Evolutionary conservation across 2,329 filamentous ascomycete species (phyloP).

Genomic region (Fusarium goolgardi): DNA sequence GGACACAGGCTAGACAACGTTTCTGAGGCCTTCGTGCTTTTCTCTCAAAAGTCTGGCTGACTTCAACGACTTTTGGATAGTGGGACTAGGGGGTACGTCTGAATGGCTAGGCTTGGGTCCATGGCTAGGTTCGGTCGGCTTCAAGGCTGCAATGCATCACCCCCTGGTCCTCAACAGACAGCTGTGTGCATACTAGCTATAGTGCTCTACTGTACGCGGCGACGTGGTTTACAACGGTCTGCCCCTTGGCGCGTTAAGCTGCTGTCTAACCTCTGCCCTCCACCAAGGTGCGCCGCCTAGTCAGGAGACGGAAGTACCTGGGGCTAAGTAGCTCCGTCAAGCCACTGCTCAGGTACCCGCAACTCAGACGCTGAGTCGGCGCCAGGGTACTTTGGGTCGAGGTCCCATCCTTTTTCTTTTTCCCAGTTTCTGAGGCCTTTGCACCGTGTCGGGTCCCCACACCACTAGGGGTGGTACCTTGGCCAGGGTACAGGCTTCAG

Average conservation of each 20-base stretch:
- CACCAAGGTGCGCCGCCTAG: conserved; percentile 30
- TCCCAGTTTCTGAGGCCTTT: conserved; percentile 32
- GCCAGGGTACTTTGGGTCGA: conserved; percentile 30
- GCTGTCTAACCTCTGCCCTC: conserved; percentile 17
- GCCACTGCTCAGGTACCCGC: conserved; percentile 38
- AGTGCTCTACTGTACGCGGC: conserved; percentile 5
- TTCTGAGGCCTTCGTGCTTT: conserved; percentile 36
- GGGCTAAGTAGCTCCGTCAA: conserved; percentile 35
- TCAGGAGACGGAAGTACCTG: conserved; percentile 38
- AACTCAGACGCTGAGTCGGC: conserved; percentile 27
- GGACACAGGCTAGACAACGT: conserved; percentile 26
- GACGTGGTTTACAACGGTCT: conserved; percentile 40
- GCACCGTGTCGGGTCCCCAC: conserved; percentile 31
- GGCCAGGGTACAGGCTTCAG: conserved; percentile 8
- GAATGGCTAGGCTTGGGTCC: conserved; percentile 32
- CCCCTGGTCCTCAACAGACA: conserved; percentile 25
- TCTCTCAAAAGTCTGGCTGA: conserved; percentile 21
- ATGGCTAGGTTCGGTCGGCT: conserved; percentile 31
- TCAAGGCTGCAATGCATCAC: conserved; percentile 40
- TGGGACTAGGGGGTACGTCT: conserved; percentile 33
- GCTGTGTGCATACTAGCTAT: neutral
- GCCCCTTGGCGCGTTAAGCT: conserved; percentile 40
- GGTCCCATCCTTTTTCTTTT: conserved; percentile 38
- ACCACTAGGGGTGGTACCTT: conserved; percentile 33
- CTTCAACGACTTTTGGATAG: conserved; percentile 27